Base-by-base conservation (phyloP, 352 stramenopile species). In the Blastocystis sp. region DNA sequence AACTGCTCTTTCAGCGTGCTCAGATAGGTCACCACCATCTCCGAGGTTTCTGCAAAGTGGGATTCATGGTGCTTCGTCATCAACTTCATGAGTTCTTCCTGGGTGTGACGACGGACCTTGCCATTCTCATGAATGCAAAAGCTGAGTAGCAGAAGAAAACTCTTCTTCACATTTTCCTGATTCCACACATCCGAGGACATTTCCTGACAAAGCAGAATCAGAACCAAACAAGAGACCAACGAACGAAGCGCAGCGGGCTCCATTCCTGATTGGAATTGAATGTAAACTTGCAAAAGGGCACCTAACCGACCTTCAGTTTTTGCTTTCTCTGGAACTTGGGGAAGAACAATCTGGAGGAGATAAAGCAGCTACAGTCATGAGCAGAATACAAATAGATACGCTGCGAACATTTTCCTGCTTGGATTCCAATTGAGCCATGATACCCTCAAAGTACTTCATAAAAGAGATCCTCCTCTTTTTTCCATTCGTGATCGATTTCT, bases 321-420 rank as follows among this genome's bases (percentile, higher is more conserved):
- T 26, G 61, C 15, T 26, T 55, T 56, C 4, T 63, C 45, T 20
- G 37, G 13, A 8, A 88, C 62, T 18, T 39, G n/a, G 59, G 77
- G 56, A 47, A 88, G 56, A 76, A 88, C 45, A n/a, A 64, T 54
- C 29, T 88, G 77, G n/a, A 88, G 47, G 18, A 88, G 29, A 29
- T 79, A 88, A 8, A 88, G 20, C 15, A 77, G 29, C 77, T 88
- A 88, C 1, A 37, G 15, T 26, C 39, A 77, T 20, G 6, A 5
- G 9, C 3, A 77, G 20, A 18, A 9, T 3, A 34, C 43, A 7
- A 47, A 18, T 47, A n/a, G 5, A 7, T 63, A 80, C 70, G 55
- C 45, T 54, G 23, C 73, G 73, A 47, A 43, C 41, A 34, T 34
- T 23, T 34, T 29, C 68, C 6, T 29, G 34, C 6, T 29, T 39